Base-by-base conservation (phyloP, 495 filamentous ascomycete species). In the Xylaria palmicola region DNA sequence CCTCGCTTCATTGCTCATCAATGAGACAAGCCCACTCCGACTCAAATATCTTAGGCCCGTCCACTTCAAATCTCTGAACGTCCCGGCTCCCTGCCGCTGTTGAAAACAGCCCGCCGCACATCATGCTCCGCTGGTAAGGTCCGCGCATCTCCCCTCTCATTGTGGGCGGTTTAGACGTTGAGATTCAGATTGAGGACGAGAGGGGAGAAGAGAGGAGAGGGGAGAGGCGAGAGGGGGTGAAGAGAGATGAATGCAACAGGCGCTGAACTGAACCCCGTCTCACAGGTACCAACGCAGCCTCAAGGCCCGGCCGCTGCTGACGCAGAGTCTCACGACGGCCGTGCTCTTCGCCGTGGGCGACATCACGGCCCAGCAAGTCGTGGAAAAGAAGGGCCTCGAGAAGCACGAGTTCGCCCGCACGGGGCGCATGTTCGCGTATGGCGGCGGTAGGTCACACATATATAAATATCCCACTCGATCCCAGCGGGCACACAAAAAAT, bases 271-370 rank as follows among this genome's bases (percentile, higher is more conserved):
- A n/a, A n/a, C n/a, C n/a, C n/a, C n/a, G n/a, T n/a, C 41, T 26
- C 13, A 47, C 74, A 97, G 93, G 93, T 97, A 97, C 78, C 90
- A 94, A 77, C 79, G 86, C 67, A 89, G 86, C 71, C 84, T 97
- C 62, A 88, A 88, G 58, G 83, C 85, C 66, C 84, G 87, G 68
- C 93, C 93, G 57, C 79, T 97, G 59, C 85, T 97, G 66, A 97
- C 93, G 8, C 90, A 96, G 76, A 89, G 87, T 71, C 72, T 96
- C 59, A 96, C 91, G 48, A 95, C 92, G 30, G 86, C 89, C 29
- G 74, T 97, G 50, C 85, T 98, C 56, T 98, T 98, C 73, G 92
- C 88, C 37, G 86, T 91, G 17, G 94, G 94, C 62, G 94, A 98
- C 75, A 79, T 88, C 54, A 83, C 97, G 55, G 91, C 94, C n/a